Conservation (phyloP, 306 rosid species). For the Begonia loranthoides region DNA sequence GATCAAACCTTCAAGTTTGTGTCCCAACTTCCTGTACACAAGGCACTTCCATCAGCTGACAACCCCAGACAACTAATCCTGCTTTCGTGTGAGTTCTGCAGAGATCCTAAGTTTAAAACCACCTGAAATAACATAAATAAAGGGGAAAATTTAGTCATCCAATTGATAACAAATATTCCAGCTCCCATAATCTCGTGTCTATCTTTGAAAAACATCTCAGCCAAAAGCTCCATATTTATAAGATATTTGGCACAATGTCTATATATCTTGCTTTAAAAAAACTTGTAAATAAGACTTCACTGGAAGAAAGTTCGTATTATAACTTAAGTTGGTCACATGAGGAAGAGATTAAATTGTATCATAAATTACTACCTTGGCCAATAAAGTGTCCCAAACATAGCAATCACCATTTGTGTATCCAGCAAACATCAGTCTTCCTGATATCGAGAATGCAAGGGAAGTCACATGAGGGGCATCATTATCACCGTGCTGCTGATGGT, state of each 20-base stretch:
- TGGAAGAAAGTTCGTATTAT: too few relatives aligned
- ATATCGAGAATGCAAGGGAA: slow-evolving; percentile 83
- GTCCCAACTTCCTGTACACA: slow-evolving; percentile 99
- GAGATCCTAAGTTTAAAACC: slow-evolving; percentile 85
- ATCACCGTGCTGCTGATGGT: slow-evolving; percentile 49
- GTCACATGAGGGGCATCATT: slow-evolving; percentile 46
- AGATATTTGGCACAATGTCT: too few relatives aligned
- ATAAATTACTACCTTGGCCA: slow-evolving; percentile 65
- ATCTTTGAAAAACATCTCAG: too few relatives aligned
- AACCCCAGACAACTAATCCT: slow-evolving; percentile 83
- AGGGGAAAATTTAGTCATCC: neutral
- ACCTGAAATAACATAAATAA: slow-evolving; percentile 24
- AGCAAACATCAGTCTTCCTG: slow-evolving; percentile 91
- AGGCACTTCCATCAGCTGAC: slow-evolving; percentile 99
- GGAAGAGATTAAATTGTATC: too few relatives aligned
- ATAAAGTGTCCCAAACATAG: slow-evolving; percentile 89
- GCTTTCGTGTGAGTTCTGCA: slow-evolving; percentile 67
- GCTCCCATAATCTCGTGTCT: neutral
- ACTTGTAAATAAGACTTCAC: too few relatives aligned
- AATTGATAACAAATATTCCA: neutral
- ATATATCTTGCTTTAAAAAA: too few relatives aligned
- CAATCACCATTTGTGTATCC: slow-evolving; percentile 80
- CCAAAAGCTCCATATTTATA: too few relatives aligned
- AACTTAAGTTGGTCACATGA: too few relatives aligned
- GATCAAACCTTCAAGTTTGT: slow-evolving; percentile 77